Conservation (phyloP, 2,329 filamentous ascomycete genomes). For the Colletotrichum liriopes region DNA sequence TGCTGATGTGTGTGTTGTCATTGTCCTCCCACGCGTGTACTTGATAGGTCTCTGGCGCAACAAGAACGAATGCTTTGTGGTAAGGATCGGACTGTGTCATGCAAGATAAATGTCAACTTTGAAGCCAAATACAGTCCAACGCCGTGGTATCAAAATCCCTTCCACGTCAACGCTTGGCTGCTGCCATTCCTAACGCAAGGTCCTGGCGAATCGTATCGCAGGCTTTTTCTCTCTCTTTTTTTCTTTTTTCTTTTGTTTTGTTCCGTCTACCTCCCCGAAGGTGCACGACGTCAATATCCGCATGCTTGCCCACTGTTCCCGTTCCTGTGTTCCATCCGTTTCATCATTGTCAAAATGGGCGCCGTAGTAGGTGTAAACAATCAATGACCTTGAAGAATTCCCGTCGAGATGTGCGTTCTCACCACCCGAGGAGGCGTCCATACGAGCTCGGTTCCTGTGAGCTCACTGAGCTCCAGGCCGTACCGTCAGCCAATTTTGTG, state of each 20-base stretch:
- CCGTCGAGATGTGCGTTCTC: not conserved
- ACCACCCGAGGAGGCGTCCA: not conserved
- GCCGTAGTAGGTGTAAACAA: not conserved
- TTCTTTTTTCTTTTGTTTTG: not conserved
- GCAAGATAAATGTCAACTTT: not conserved
- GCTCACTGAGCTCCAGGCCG: slow-evolving; percentile 36
- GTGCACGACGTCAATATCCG: not conserved
- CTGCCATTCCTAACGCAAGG: not conserved
- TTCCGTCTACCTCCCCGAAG: not conserved
- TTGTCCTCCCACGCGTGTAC: not conserved
- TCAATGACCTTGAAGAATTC: not conserved
- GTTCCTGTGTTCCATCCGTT: not conserved
- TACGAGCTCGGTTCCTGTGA: too few relatives aligned
- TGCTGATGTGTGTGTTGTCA: not conserved
- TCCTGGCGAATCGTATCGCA: not conserved
- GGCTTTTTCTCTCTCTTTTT: too few relatives aligned
- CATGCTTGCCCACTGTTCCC: not conserved
- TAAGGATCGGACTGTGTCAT: slow-evolving; percentile 8
- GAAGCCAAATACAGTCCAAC: slow-evolving; percentile 15
- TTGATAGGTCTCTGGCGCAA: not conserved
- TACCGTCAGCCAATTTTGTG: slow-evolving; percentile 54
- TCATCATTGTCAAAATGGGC: not conserved
- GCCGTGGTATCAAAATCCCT: slow-evolving; percentile 35
- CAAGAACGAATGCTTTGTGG: not conserved
- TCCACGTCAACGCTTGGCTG: not conserved